Conservation (phyloP, 2,329 filamentous ascomycete genomes). For the Leptographium radiaticola region DNA sequence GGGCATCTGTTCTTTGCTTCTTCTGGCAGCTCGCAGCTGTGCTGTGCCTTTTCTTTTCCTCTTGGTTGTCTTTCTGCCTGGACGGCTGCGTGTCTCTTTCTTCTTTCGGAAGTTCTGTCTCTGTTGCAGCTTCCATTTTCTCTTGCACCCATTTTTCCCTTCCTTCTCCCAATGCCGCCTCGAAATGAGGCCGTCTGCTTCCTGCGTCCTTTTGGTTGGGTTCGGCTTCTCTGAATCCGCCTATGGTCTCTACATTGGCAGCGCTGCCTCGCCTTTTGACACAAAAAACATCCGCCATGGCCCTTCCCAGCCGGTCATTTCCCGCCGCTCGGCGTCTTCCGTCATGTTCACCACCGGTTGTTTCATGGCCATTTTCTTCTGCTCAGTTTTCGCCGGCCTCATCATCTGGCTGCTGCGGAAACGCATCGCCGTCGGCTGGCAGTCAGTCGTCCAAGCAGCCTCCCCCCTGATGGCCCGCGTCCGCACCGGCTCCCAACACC, state of each 20-base stretch:
- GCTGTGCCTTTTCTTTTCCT: too few species aligned
- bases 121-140: background rate
- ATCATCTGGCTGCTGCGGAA: background rate
- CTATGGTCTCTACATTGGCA: background rate
- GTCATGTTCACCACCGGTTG: constrained; percentile 2
- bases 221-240: background rate
- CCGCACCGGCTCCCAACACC: too few species aligned
- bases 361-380: background rate
- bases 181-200: background rate
- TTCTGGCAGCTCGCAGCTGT: too few species aligned
- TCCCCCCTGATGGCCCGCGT: background rate
- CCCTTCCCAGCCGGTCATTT: background rate
- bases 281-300: too few species aligned
- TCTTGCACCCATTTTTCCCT: background rate
- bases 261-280: background rate
- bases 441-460: background rate
- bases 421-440: background rate
- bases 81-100: too few species aligned
- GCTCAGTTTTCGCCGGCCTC: background rate
- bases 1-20: too few species aligned
- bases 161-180: background rate
- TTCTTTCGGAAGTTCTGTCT: background rate
- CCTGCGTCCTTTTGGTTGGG: background rate
- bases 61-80: too few species aligned
- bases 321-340: background rate